A percentile compares a stretch with the other conserved stretches of the same genome.
phyloP scores from a whole-genome alignment of 208 protist species.

The Crithidia fasciculata region DNA sequence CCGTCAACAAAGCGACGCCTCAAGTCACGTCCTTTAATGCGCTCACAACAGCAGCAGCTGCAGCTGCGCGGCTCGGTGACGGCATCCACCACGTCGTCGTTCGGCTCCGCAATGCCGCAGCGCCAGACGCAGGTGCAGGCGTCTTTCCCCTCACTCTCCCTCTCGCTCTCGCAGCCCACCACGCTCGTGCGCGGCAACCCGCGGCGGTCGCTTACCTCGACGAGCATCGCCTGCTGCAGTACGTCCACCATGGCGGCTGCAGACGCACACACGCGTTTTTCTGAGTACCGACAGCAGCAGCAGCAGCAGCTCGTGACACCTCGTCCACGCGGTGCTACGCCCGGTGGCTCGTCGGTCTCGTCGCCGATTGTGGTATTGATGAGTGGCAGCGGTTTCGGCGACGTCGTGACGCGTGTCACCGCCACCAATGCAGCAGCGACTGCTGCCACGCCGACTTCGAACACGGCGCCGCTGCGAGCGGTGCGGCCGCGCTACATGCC shows the following conservation, averaged over 20 bases:
- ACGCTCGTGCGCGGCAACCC: not conserved
- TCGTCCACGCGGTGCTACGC: not conserved
- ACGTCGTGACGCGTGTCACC: not conserved
- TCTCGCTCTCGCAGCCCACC: constrained; percentile 1
- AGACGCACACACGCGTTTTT: not conserved
- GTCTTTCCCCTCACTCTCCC: not conserved
- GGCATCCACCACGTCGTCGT: constrained; percentile 9
- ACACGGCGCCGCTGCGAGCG: not conserved
- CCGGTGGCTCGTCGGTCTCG: not conserved
- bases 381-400: constrained; percentile 3
- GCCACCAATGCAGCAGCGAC: not conserved
- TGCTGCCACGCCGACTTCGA: not conserved
- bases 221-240: constrained; percentile 11
- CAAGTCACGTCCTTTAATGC: constrained; percentile 5
- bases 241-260: not conserved
- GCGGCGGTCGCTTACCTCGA: not conserved
- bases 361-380: constrained; percentile 5
- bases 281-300: not conserved
- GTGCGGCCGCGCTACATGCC: constrained; percentile 7
- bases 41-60: not conserved
- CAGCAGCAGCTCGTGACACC: constrained; percentile 15
- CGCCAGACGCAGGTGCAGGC: not conserved
- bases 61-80: not conserved
- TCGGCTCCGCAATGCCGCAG: constrained; percentile 13
- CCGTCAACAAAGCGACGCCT: constrained; percentile 1